Base-by-base conservation (phyloP, 2,329 filamentous ascomycete genomes). In the Alternaria consortialis region DNA sequence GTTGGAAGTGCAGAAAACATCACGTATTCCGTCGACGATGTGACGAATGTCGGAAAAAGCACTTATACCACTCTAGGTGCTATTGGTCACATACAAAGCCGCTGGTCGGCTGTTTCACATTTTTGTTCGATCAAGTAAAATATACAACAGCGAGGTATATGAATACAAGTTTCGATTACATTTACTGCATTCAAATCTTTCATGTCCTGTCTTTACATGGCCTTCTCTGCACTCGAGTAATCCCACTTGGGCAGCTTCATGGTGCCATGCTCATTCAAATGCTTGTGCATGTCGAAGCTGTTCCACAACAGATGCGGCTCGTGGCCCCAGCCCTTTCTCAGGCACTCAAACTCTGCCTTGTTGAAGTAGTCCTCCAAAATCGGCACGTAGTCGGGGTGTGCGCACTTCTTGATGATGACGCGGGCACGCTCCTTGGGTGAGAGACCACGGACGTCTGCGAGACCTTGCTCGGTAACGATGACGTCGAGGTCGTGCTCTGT, bases 401-500 rank as follows among this genome's bases (percentile, higher is more conserved):
- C 88, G 80, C 92, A 95, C 82, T 94, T 91, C 66, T 91, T 86
- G 79, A 97, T 94, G 74, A 97, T 96, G 67, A 94, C 90, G 48
- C 91, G 85, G 11, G 93, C 92, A 46, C 93, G 84, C 84, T 97
- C 92, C 55, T 89, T 86, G 1, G 93, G 93, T 66, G 87, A 89
- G 67, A 97, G 83, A 53, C 93, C 93, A 42, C 92, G 87, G 2
- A 97, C 93, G 74, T 97, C 93, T 29, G 93, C 93, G 25, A 96
- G 86, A 59, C 93, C 93, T 77, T 88, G 86, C 75, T 89, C 87
- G 0, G 87, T 88, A n/a, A 97, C 93, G 46, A 97, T 81, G n/a
- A 97, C 89, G 71, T 97, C 93, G 39, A 97, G 85, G 77, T 97
- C 93, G 80, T 96, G 93, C 82, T 97, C 93, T 0, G 93, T 97